These are phyloP conservation scores for Fraxinus quadrangulata DNA, from an alignment of 257 asterid species.

Conservation along the genomic window DNA sequence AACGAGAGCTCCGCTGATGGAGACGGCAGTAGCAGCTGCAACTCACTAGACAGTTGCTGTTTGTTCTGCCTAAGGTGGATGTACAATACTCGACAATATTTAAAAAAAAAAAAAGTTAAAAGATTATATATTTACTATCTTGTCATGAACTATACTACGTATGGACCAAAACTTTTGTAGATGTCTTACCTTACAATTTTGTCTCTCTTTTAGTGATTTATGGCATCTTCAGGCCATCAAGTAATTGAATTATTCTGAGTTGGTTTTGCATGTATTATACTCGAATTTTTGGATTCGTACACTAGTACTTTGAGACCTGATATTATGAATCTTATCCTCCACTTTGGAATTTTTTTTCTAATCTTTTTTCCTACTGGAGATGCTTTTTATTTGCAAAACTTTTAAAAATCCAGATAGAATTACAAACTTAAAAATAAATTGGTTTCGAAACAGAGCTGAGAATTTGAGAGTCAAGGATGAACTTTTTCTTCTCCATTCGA, in stretches of 20 bases:
- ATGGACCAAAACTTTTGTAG: neutral
- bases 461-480: too few relatives aligned
- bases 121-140: neutral
- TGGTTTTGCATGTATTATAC: neutral
- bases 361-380: neutral
- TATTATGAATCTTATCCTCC: neutral
- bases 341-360: neutral
- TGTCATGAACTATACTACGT: neutral
- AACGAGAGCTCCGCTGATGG: neutral
- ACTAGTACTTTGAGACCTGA: neutral
- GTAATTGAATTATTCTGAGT: neutral
- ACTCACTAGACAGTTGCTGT: neutral
- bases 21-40: neutral
- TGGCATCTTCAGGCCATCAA: neutral
- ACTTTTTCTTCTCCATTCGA: too few relatives aligned
- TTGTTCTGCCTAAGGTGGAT: neutral
- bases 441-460: too few relatives aligned
- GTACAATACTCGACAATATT: neutral
- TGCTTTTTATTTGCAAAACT: neutral
- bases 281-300: neutral
- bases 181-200: neutral
- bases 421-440: too few relatives aligned
- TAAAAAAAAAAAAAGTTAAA: neutral
- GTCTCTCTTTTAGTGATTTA: neutral
- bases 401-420: neutral